Evolutionary conservation across 352 stramenopile species (phyloP), one percentile per base, ranked within the genome.

Genomic region (Globisporangium spiculum): DNA sequence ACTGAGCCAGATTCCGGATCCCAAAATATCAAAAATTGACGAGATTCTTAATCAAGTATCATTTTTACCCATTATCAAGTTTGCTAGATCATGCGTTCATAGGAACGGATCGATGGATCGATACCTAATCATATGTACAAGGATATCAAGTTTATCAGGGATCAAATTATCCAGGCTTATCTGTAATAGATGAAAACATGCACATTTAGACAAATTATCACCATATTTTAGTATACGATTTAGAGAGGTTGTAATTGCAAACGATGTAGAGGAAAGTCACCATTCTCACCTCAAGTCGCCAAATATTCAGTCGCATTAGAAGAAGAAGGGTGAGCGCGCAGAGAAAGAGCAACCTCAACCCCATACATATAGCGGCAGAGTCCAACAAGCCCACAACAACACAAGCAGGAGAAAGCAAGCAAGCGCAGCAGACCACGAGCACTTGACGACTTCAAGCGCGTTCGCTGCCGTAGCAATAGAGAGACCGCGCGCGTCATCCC

Each of bases 51-150:
- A 24, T 53, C 44, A 53, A 53, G 20, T 53, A 53, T 53, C 44
- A 53, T 53, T 53, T 53, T 53, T 53, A 8, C 44, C 44, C 44
- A 53, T 53, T 9, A 57, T 57, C 50, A 57, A 30, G n/a, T 57
- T 57, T 57, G 50, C 22, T 30, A 57, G 22, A 24, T 24, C 22
- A 57, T 34, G 34, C 50, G 24, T 57, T 57, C 10, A 34, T 57
- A 57, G 50, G 22, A 56, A 56, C 50, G 7, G 50, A 32, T 57
- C n/a, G 50, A 10, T 34, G 22, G 3, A 57, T 57, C 3, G 12
- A 3, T 2, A 32, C 9, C 4, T 4, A 20, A 57, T 57, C 22
- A 57, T 57, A 32, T 57, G 34, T 57, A 57, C n/a, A 7, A 34
- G 22, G 52, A 57, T 56, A 56, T 56, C 50, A 56, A 16, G 5